Base-by-base conservation (phyloP, 257 asterid species). In the Cinchona pubescens region DNA sequence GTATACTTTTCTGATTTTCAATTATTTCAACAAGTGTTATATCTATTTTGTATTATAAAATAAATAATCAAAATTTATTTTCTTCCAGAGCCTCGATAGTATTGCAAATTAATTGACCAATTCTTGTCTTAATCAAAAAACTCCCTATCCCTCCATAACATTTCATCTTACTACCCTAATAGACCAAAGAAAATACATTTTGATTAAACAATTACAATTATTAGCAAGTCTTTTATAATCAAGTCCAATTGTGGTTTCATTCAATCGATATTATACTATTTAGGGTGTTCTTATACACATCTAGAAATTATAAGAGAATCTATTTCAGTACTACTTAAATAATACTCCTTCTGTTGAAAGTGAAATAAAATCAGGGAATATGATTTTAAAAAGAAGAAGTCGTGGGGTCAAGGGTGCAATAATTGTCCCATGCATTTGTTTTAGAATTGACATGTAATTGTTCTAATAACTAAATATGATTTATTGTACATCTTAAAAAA, bases 61-160 rank as follows among this genome's bases (percentile, higher is more conserved):
- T n/a, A n/a, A n/a, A n/a, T n/a, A n/a, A n/a, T n/a, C n/a, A n/a
- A n/a, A n/a, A n/a, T n/a, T n/a, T n/a, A n/a, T n/a, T n/a, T n/a
- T n/a, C n/a, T n/a, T n/a, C n/a, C n/a, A n/a, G 7, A 6, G 1
- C 45, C 45, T 40, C 8, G 7, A 40, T 40, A 0, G 14, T 8
- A 27, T 46, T 67, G 42, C n/a, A 53, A 73, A 73, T 72, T 58
- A 59, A 72, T 61, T n/a, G n/a, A n/a, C 55, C 34, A 49, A 55
- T 29, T 64, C 3, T 40, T 63, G 77, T 72, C 68, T 23, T 72
- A 53, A 14, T 53, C 49, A 30, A n/a, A n/a, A n/a, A 40, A 27
- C 38, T 16, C 67, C 60, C 67, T 11, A 43, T 42, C 6, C 15
- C 4, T 2, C 14, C 35, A 13, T 27, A 1, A 19, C 45, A 30